Base-by-base conservation (phyloP, 768 basidiomycete genomes). In the Boletus tylopilopsis region DNA sequence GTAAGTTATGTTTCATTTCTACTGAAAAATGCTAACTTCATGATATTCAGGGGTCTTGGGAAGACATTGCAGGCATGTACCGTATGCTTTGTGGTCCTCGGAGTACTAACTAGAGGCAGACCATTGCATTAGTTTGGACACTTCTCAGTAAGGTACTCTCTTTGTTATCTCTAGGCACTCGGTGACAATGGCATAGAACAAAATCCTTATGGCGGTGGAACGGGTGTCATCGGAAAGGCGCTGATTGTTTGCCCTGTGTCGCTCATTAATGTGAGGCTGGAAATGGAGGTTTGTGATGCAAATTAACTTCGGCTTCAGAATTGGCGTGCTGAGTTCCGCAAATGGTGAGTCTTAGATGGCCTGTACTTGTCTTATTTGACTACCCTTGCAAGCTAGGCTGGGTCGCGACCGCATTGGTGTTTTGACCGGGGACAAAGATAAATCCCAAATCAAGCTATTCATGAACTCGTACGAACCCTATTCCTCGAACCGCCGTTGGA, bases 171-270 rank as follows among this genome's bases (percentile, higher is more conserved):
- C 13, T 41, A 27, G 7, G 6, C 24, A 13, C 51, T 24, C 47
- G 22, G 11, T 36, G 33, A 49, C 42, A 32, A 36, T 54, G 6
- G 15, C 19, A 30, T 59, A 94, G 92, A 84, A 63, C 94, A 96
- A 71, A 93, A 85, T 60, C 87, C 87, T 4, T 93, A 90, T 62
- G 77, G 76, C 2, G 78, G 75, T 23, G 72, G 71, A 5, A 74
- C 21, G 22, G 61, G 82, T 13, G 73, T 72, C 6, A 77, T 90
- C 8, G 81, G 87, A 50, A 96, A 94, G 68, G 90, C 82, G 10
- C 71, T 99, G 49, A 85, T 99, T 52, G 96, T 93, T 27, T 96
- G 95, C 62, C 96, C 96, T 0, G 95, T 96, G 12, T 86, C 93
- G 12, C 73, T 98, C 27, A 73, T 94, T 56, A 88, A 83, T 52